phyloP scores from a whole-genome alignment of 176 grass and related monocot genomes.

The Saccharum spontaneum region DNA sequence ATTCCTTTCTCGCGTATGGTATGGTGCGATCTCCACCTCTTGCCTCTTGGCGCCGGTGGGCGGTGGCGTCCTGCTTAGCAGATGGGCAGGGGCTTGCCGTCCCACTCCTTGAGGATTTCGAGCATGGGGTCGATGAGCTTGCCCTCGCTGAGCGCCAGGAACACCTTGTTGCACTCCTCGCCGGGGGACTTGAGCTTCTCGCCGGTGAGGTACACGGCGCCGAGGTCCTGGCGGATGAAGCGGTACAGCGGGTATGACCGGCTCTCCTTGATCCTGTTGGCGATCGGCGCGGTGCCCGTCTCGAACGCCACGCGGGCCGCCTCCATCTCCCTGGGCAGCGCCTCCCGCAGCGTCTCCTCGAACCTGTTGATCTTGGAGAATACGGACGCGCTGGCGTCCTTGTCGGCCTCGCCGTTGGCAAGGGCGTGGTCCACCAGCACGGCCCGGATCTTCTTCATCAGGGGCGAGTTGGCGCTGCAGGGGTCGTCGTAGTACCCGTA shows the following conservation, averaged over 20 bases:
- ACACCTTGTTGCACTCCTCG: slow-evolving; percentile 79
- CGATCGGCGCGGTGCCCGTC: slow-evolving; percentile 47
- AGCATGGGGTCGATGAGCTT: slow-evolving; percentile 70
- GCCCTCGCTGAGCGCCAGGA: slow-evolving; percentile 57
- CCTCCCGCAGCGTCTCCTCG: slow-evolving; percentile 43
- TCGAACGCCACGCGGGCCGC: slow-evolving; percentile 43
- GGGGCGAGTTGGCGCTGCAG: slow-evolving; percentile 45
- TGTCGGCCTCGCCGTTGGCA: slow-evolving; percentile 42
- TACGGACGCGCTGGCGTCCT: slow-evolving; percentile 42
- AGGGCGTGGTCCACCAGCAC: slow-evolving; percentile 66
- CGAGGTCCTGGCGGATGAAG: slow-evolving; percentile 60
- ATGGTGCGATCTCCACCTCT: not conserved
- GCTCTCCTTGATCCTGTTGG: slow-evolving; percentile 58
- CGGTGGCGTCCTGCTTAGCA: not conserved
- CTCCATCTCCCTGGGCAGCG: slow-evolving; percentile 65
- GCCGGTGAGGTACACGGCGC: slow-evolving; percentile 54
- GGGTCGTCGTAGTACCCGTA: slow-evolving; percentile 66
- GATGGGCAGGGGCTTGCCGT: slow-evolving; percentile 72
- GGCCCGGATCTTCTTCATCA: slow-evolving; percentile 71
- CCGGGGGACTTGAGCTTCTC: slow-evolving; percentile 72
- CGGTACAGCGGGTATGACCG: slow-evolving; percentile 64
- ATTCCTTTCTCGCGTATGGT: not conserved
- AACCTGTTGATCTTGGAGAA: slow-evolving; percentile 67
- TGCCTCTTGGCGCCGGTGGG: not conserved
- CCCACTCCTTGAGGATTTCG: slow-evolving; percentile 78